phyloP scores from a whole-genome alignment of 805 yeast genomes.

The Tetrapisispora namnaoensis region DNA sequence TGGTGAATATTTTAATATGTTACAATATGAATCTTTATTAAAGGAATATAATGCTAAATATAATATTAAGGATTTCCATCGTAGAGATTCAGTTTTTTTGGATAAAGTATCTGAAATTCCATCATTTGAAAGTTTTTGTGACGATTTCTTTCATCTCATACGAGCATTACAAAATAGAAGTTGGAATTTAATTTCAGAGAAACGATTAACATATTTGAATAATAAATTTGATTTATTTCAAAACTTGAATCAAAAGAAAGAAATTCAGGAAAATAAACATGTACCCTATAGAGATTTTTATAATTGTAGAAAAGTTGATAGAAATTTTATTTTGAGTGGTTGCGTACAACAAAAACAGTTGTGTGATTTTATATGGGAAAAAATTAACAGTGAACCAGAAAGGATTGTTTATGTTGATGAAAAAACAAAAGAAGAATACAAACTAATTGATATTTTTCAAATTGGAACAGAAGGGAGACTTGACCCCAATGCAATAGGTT shows the following conservation, averaged over 20 bases:
- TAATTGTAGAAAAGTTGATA: conserved; percentile 89
- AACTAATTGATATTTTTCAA: conserved; percentile 19
- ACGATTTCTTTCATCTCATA: conserved; percentile 24
- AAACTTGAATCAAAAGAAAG: conserved; percentile 28
- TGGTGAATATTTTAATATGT: conserved; percentile 30
- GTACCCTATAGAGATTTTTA: conserved; percentile 56
- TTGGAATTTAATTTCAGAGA: conserved; percentile 16
- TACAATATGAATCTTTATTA: conserved; percentile 19
- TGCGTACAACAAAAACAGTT: conserved; percentile 24
- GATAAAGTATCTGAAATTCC: conserved; percentile 16
- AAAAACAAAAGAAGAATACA: conserved; percentile 9
- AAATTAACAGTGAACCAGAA: conserved; percentile 29
- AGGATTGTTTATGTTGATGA: conserved; percentile 24
- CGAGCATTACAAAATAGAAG: conserved; percentile 11
- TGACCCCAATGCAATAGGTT: conserved; percentile 17
- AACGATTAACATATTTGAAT: conserved; percentile 25
- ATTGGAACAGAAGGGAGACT: conserved; percentile 6
- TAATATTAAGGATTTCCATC: neutral
- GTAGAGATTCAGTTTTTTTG: neutral
- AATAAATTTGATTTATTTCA: conserved; percentile 31
- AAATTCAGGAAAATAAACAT: conserved; percentile 28
- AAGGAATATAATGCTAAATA: neutral
- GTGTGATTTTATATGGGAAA: conserved; percentile 31
- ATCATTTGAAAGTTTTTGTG: conserved; percentile 22
- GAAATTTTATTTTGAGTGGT: conserved; percentile 21